Evolutionary conservation across 73 alveolate species (phyloP).

Genomic region (Diophrys sp.): DNA sequence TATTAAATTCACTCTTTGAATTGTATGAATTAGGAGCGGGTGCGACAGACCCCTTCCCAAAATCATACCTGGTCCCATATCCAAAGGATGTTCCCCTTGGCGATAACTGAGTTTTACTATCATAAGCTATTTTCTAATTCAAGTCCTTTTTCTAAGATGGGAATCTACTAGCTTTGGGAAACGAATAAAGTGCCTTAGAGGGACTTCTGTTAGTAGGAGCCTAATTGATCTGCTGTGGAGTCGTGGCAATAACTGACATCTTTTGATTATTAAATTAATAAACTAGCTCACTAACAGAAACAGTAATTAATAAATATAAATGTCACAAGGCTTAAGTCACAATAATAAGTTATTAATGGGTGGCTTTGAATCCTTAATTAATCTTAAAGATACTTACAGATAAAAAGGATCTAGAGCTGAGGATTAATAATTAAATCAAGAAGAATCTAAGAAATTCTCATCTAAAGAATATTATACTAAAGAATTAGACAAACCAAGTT

Average conservation of each 20-base stretch:
- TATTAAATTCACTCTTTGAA: background rate
- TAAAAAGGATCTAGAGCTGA: background rate
- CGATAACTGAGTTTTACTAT: background rate
- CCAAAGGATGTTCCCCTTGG: slow-evolving; percentile 8
- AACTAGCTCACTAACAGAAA: background rate
- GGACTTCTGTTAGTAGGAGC: background rate
- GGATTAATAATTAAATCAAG: background rate
- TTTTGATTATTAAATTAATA: background rate
- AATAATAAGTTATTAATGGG: too few relatives aligned
- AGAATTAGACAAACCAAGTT: background rate
- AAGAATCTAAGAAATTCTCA: background rate
- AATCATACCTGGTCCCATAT: slow-evolving; percentile 8
- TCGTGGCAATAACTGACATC: slow-evolving; percentile 18
- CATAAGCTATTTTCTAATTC: slow-evolving; percentile 11
- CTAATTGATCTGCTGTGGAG: background rate
- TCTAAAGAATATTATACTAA: background rate
- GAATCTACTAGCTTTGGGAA: slow-evolving; percentile 4
- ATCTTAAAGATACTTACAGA: background rate
- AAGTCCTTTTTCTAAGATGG: background rate
- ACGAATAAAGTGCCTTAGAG: slow-evolving; percentile 1
- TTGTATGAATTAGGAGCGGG: slow-evolving; percentile 20
- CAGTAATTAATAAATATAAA: too few relatives aligned
- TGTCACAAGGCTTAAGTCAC: too few relatives aligned
- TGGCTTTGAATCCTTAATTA: too few relatives aligned
- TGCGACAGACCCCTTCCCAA: background rate